Percentiles rank a stretch among this genome's conserved stretches.
Evolutionary conservation across 768 basidiomycete species (phyloP).

Genomic region (Mrakia blollopis): DNA sequence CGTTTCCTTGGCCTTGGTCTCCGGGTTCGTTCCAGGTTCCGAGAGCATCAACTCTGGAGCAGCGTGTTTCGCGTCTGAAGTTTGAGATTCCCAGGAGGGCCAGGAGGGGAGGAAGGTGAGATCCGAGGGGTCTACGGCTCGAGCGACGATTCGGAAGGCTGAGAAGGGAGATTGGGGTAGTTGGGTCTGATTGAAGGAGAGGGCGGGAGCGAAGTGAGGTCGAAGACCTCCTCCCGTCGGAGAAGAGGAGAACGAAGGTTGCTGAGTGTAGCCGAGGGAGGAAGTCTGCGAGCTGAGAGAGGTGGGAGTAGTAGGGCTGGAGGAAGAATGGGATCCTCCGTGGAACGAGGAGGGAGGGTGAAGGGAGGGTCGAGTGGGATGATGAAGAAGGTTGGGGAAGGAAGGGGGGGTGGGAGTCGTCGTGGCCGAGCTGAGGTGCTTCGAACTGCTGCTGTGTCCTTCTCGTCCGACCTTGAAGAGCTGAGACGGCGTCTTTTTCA

Average conservation of each 20-base stretch:
- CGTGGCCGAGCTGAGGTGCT: not conserved
- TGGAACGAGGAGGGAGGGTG: not conserved
- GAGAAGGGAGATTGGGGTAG: conserved; percentile 6
- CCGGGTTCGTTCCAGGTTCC: conserved; percentile 29
- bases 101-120: conserved; percentile 34
- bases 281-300: not conserved
- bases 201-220: conserved; percentile 14
- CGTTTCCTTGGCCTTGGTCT: conserved; percentile 27
- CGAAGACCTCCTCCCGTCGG: not conserved
- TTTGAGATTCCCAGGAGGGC: conserved; percentile 33
- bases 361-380: not conserved
- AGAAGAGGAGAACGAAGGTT: not conserved
- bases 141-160: conserved; percentile 33
- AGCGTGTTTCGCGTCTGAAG: not conserved
- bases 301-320: not conserved
- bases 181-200: not conserved
- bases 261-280: not conserved
- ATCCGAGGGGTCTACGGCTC: conserved; percentile 33
- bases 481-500: conserved; percentile 25
- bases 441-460: not conserved
- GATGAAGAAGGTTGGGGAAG: not conserved
- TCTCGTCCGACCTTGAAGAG: not conserved
- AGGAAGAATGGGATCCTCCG: conserved; percentile 5
- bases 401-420: not conserved
- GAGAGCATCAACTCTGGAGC: conserved; percentile 22